phyloP scores from a whole-genome alignment of 345 rosid species.

The Boechera stricta region DNA sequence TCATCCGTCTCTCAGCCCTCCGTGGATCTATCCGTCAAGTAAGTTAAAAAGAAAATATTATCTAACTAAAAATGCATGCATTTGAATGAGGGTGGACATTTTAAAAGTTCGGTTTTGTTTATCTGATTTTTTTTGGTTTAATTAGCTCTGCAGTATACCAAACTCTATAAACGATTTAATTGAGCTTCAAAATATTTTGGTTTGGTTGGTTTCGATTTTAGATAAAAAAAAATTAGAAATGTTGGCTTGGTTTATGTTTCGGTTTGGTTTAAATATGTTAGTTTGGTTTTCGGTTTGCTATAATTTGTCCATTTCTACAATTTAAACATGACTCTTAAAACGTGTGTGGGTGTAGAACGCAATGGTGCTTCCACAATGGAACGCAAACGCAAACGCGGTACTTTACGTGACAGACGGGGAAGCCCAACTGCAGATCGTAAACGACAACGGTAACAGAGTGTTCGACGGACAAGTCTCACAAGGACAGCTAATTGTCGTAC shows the following conservation, averaged over 20 bases:
- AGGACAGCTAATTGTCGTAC: constrained; percentile 67
- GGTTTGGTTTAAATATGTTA: too few species aligned
- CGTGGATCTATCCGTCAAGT: constrained; percentile 55
- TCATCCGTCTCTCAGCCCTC: constrained; percentile 63
- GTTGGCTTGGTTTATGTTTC: background rate
- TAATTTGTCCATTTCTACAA: background rate
- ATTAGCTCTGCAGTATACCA: too few species aligned
- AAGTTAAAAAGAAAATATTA: constrained; percentile 3
- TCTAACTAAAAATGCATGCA: background rate
- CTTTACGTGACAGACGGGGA: constrained; percentile 61
- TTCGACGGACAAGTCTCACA: constrained; percentile 58
- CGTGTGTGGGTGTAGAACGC: constrained; percentile 54
- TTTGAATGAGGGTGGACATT: background rate
- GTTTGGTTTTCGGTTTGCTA: background rate
- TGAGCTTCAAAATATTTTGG: background rate
- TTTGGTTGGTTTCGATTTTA: too few species aligned
- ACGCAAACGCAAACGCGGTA: constrained; percentile 64
- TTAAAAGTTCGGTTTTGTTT: background rate
- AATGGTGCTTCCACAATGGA: constrained; percentile 69
- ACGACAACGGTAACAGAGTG: constrained; percentile 63
- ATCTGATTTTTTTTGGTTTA: too few species aligned
- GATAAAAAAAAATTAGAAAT: too few species aligned
- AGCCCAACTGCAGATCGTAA: constrained; percentile 62
- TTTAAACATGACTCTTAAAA: constrained; percentile 6
- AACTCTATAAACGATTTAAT: too few species aligned